These are phyloP conservation scores for Aspergillus sclerotialis DNA, from an alignment of 2,329 filamentous ascomycete species.

Conservation along the genomic window DNA sequence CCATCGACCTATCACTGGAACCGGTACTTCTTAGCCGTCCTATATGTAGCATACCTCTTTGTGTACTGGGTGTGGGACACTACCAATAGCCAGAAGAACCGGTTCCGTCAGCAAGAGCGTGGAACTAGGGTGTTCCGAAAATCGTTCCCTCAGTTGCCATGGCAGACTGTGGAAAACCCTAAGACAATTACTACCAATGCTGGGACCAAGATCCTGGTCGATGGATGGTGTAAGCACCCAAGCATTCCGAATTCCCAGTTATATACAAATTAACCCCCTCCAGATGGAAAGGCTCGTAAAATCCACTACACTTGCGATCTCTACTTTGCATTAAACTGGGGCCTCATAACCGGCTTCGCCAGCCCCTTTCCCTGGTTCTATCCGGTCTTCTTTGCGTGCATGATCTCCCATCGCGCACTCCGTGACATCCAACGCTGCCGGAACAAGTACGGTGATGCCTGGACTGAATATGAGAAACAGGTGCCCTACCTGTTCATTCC, in stretches of 20 bases:
- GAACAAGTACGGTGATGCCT: constrained; percentile 73
- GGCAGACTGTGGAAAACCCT: constrained; percentile 75
- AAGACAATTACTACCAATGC: constrained; percentile 66
- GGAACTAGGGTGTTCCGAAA: constrained; percentile 63
- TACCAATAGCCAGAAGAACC: constrained; percentile 88
- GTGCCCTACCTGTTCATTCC: constrained; percentile 85
- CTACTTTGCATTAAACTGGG: constrained; percentile 72
- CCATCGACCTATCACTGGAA: constrained; percentile 74
- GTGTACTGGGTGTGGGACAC: constrained; percentile 92
- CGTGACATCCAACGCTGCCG: constrained; percentile 71
- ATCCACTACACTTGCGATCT: constrained; percentile 75
- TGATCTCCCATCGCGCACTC: constrained; percentile 72
- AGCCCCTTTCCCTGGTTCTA: constrained; percentile 90
- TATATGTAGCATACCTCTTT: constrained; percentile 68
- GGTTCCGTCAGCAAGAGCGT: constrained; percentile 73
- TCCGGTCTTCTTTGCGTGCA: constrained; percentile 68
- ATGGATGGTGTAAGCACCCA: constrained; percentile 78
- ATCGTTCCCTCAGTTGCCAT: constrained; percentile 85
- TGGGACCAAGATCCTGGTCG: constrained; percentile 70
- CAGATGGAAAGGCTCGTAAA: constrained; percentile 66
- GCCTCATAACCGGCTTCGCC: constrained; percentile 70
- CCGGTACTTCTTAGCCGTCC: constrained; percentile 54
- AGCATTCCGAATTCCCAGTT: background rate
- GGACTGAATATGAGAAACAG: constrained; percentile 70
- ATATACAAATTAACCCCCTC: constrained; percentile 12